Conservation (phyloP, 257 asterid genomes). For the Schizonepeta tenuifolia region DNA sequence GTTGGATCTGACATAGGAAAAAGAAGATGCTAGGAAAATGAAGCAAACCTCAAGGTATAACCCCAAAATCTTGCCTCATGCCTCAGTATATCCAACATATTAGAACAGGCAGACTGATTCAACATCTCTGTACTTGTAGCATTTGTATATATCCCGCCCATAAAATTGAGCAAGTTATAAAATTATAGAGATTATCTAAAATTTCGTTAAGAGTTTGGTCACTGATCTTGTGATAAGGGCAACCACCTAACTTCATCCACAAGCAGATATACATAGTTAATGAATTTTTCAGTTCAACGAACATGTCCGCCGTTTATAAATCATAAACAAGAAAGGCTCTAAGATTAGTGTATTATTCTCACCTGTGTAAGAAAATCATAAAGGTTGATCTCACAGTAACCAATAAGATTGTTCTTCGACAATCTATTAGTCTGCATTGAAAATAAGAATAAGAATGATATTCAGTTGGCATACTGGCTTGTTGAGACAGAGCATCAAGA, state of each 20-base stretch:
- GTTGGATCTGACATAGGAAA: no score
- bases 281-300: slow-evolving; percentile 26
- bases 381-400: slow-evolving; percentile 88
- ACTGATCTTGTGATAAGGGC: neutral
- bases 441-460: slow-evolving; percentile 31
- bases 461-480: slow-evolving; percentile 31
- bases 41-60: no score
- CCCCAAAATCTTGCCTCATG: no score
- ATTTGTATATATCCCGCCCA: no score
- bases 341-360: slow-evolving; percentile 35
- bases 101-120: no score
- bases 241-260: slow-evolving; percentile 4
- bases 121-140: no score
- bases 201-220: neutral
- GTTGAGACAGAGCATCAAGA: slow-evolving; percentile 22
- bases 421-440: slow-evolving; percentile 84
- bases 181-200: neutral
- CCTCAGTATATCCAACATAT: no score
- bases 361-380: slow-evolving; percentile 85
- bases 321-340: slow-evolving; percentile 19
- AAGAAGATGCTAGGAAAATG: no score
- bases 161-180: no score
- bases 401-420: slow-evolving; percentile 82
- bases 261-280: slow-evolving; percentile 20
- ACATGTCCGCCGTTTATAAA: slow-evolving; percentile 15